A percentile compares a stretch with the other conserved stretches of the same genome.
Evolutionary conservation across 192 early-diverging fungal species (phyloP).

Genomic region (Entophlyctis helioformis): DNA sequence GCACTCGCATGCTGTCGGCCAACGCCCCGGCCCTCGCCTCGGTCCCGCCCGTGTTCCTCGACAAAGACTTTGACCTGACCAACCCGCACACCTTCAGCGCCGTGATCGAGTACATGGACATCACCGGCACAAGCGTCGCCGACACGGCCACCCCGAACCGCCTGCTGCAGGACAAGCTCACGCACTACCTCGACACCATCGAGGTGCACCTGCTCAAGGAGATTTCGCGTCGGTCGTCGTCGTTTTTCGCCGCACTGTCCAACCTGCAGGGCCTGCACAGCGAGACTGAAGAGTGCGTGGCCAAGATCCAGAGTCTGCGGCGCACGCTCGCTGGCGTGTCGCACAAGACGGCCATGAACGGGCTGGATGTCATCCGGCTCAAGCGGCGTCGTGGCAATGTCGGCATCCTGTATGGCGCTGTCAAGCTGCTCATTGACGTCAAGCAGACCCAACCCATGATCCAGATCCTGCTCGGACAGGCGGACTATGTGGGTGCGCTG

Average conservation of each 20-base stretch:
- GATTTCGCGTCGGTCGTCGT: slow-evolving; percentile 84
- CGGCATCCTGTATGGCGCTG: slow-evolving; percentile 47
- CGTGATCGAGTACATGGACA: slow-evolving; percentile 64
- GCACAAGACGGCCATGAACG: slow-evolving; percentile 55
- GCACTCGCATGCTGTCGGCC: slow-evolving; percentile 38
- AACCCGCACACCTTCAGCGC: slow-evolving; percentile 81
- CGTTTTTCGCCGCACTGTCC: slow-evolving; percentile 90
- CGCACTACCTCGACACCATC: slow-evolving; percentile 82
- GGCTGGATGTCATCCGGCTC: slow-evolving; percentile 71
- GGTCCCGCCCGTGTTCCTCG: slow-evolving; percentile 82
- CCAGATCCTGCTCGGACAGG: slow-evolving; percentile 64
- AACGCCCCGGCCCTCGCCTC: slow-evolving; percentile 66
- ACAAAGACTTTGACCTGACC: slow-evolving; percentile 71
- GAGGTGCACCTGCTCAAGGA: slow-evolving; percentile 90
- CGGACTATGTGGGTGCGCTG: slow-evolving; percentile 79
- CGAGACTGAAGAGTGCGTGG: slow-evolving; percentile 81
- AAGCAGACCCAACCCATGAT: slow-evolving; percentile 72
- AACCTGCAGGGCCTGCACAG: slow-evolving; percentile 87
- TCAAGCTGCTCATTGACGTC: slow-evolving; percentile 64
- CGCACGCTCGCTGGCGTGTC: slow-evolving; percentile 55
- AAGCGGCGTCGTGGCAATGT: slow-evolving; percentile 67
- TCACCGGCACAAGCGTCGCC: slow-evolving; percentile 33
- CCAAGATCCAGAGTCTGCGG: slow-evolving; percentile 72
- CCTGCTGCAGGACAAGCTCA: slow-evolving; percentile 80
- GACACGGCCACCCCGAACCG: slow-evolving; percentile 45